These are phyloP conservation scores for Platanthera zijinensis DNA, from an alignment of 106 monocot species.

Conservation along the genomic window DNA sequence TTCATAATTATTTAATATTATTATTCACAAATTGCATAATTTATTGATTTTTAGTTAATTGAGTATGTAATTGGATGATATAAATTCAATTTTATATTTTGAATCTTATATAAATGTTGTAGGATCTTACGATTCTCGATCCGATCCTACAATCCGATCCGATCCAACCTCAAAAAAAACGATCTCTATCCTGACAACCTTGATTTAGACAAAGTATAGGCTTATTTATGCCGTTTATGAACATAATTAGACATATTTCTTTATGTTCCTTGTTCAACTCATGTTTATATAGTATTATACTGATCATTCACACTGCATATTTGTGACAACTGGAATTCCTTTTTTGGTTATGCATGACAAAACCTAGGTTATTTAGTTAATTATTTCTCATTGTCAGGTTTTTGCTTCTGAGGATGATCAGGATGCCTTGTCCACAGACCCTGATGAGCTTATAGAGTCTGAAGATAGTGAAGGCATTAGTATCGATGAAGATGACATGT, in stretches of 20 bases:
- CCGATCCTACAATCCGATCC: too few species aligned
- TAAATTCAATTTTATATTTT: too few species aligned
- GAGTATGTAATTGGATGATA: too few species aligned
- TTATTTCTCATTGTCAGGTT: slow-evolving; percentile 38
- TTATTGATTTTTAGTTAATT: too few species aligned
- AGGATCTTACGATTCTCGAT: too few species aligned
- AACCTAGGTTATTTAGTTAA: background rate
- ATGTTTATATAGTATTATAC: background rate
- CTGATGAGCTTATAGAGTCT: slow-evolving; percentile 83
- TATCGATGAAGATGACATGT: slow-evolving; percentile 83
- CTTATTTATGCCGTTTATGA: background rate
- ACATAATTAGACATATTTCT: background rate
- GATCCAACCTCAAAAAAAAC: too few species aligned
- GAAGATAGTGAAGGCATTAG: slow-evolving; percentile 85
- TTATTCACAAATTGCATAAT: too few species aligned
- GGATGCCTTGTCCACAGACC: slow-evolving; percentile 84
- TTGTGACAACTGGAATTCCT: background rate
- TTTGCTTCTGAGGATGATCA: slow-evolving; percentile 89
- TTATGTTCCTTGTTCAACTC: background rate
- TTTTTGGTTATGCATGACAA: background rate
- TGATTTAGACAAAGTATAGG: background rate
- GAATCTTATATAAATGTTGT: too few species aligned
- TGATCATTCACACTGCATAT: background rate
- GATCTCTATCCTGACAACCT: too few species aligned
- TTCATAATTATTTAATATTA: too few species aligned